These are phyloP conservation scores for Cutaneotrichosporon arboriforme DNA, from an alignment of 1,284 basidiomycete species.

Conservation along the genomic window DNA sequence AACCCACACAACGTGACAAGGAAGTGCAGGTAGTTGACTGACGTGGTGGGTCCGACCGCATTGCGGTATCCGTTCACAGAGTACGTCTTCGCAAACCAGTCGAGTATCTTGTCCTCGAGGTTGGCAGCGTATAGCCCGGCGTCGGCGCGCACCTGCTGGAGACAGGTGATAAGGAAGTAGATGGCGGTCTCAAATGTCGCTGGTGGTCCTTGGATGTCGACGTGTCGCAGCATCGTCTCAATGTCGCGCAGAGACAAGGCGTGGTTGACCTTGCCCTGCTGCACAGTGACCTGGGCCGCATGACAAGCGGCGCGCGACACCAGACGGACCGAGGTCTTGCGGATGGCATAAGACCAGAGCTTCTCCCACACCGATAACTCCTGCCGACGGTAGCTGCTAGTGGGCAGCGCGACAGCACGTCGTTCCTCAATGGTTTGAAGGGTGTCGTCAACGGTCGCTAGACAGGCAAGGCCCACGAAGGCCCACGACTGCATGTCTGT, in stretches of 20 bases:
- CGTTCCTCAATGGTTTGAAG: no score
- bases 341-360: constrained; percentile 74
- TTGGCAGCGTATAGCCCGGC: constrained; percentile 71
- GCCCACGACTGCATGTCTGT: constrained; percentile 68
- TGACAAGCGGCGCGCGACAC: constrained; percentile 77
- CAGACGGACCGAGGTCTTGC: constrained; percentile 60
- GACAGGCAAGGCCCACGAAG: constrained; percentile 66
- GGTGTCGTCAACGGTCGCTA: constrained; percentile 19
- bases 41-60: constrained; percentile 51
- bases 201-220: constrained; percentile 80
- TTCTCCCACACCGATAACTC: constrained; percentile 58
- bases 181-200: constrained; percentile 82
- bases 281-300: constrained; percentile 56
- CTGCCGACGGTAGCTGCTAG: neutral
- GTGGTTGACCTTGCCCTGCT: constrained; percentile 52
- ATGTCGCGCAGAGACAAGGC: constrained; percentile 63
- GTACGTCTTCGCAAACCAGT: constrained; percentile 60
- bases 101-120: constrained; percentile 73
- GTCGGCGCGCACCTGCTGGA: constrained; percentile 67
- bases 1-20: constrained; percentile 61
- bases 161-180: constrained; percentile 62
- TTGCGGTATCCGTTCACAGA: constrained; percentile 51
- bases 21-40: constrained; percentile 60
- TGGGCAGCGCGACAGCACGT: no score
- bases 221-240: constrained; percentile 65